Evolutionary conservation across 1,139 yeast genomes (phyloP).

Genomic region (Kluyveromyces sp.): DNA sequence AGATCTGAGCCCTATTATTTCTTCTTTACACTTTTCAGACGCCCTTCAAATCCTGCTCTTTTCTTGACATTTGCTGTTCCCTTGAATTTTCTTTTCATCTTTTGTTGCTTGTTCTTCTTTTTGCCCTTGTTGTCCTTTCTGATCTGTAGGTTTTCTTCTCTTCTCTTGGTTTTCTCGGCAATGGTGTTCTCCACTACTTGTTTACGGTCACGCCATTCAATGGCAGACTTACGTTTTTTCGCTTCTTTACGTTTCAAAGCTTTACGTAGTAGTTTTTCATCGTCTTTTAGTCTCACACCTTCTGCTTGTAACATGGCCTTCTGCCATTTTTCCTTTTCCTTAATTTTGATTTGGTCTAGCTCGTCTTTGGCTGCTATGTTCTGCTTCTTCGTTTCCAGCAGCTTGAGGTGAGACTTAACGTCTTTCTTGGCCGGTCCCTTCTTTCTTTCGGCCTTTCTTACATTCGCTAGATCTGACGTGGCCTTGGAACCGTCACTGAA

Average conservation of each 20-base stretch:
- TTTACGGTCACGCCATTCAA: slow-evolving; percentile 83
- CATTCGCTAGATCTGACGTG: slow-evolving; percentile 63
- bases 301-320: slow-evolving; percentile 79
- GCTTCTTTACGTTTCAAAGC: slow-evolving; percentile 79
- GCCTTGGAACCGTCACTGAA: slow-evolving; percentile 78
- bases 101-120: slow-evolving; percentile 58
- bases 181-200: slow-evolving; percentile 70
- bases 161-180: slow-evolving; percentile 68
- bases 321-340: slow-evolving; percentile 80
- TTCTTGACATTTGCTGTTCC: slow-evolving; percentile 36
- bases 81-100: slow-evolving; percentile 59
- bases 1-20: slow-evolving; percentile 10
- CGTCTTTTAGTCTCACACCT: slow-evolving; percentile 82
- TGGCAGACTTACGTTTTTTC: slow-evolving; percentile 69
- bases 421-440: slow-evolving; percentile 87
- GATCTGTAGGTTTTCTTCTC: slow-evolving; percentile 82
- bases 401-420: slow-evolving; percentile 70
- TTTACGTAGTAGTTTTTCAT: slow-evolving; percentile 78
- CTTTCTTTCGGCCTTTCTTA: slow-evolving; percentile 48
- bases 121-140: slow-evolving; percentile 77
- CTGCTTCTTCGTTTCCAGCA: slow-evolving; percentile 66
- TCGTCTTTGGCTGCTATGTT: slow-evolving; percentile 54
- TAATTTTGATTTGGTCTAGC: slow-evolving; percentile 52
- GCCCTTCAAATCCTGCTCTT: slow-evolving; percentile 45
- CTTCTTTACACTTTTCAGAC: slow-evolving; percentile 30